These are phyloP conservation scores for Puccinia hordei DNA, from an alignment of 1,284 basidiomycete species.

Conservation along the genomic window DNA sequence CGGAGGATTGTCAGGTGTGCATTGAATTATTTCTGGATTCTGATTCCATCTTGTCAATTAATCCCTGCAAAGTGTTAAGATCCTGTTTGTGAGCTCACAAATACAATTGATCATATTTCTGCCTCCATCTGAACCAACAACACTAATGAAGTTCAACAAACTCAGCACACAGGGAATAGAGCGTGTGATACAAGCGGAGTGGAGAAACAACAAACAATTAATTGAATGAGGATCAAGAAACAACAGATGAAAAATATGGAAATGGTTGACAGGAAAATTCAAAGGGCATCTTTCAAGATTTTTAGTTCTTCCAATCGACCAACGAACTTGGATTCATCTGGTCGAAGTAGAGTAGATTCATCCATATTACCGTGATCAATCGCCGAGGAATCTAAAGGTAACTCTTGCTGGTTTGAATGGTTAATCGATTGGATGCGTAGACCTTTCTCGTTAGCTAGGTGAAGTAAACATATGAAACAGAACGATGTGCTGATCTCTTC, in stretches of 20 bases:
- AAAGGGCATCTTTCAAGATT: conserved; percentile 27
- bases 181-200: not conserved
- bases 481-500: conserved; percentile 98
- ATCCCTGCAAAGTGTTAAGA: no score
- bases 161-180: not conserved
- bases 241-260: not conserved
- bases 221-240: not conserved
- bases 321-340: conserved; percentile 34
- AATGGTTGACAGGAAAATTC: not conserved
- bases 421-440: conserved; percentile 60
- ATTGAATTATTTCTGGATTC: no score
- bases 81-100: no score
- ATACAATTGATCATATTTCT: no score
- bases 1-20: no score
- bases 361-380: not conserved
- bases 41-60: no score
- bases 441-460: conserved; percentile 93
- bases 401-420: not conserved
- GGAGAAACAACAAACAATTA: not conserved
- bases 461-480: conserved; percentile 96
- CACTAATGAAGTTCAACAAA: no score
- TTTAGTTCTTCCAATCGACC: conserved; percentile 42
- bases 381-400: not conserved
- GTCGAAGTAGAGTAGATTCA: not conserved
- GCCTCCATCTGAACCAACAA: no score